A percentile compares a stretch with the other conserved stretches of the same genome.
Evolutionary conservation across 139 green algal species (phyloP).

Genomic region (Chlamydomonas urium): DNA sequence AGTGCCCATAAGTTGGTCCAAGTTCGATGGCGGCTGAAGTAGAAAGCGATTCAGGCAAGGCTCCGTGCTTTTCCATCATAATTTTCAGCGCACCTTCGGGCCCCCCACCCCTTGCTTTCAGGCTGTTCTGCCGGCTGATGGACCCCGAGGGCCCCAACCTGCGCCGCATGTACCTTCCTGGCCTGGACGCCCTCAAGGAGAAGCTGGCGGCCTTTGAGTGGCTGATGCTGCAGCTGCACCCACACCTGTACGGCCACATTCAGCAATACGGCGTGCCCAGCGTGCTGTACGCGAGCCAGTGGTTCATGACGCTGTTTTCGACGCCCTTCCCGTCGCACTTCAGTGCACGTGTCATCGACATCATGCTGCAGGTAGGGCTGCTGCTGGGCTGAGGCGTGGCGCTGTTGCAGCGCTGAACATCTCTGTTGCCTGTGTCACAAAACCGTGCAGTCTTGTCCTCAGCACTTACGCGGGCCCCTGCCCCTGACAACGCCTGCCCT

Average conservation of each 20-base stretch:
- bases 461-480: no score
- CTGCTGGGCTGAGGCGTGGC: no score
- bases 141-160: slow-evolving; percentile 58
- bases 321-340: slow-evolving; percentile 83
- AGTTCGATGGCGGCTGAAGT: no score
- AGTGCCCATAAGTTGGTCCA: no score
- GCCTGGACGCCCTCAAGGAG: slow-evolving; percentile 66
- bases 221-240: slow-evolving; percentile 39
- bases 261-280: slow-evolving; percentile 53
- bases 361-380: slow-evolving; percentile 78
- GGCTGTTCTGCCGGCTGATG: slow-evolving; percentile 66
- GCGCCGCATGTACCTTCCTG: slow-evolving; percentile 76
- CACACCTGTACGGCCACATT: slow-evolving; percentile 35
- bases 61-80: no score
- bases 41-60: no score
- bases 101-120: no score
- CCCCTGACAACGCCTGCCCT: no score
- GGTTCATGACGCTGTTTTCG: slow-evolving; percentile 89
- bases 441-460: no score
- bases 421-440: no score
- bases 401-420: no score
- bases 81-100: no score
- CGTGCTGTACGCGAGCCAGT: slow-evolving; percentile 84
- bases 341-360: slow-evolving; percentile 76
- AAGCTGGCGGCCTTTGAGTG: slow-evolving; percentile 44